Base-by-base conservation (phyloP, 208 protist genomes). In the Leishmania arabica region DNA sequence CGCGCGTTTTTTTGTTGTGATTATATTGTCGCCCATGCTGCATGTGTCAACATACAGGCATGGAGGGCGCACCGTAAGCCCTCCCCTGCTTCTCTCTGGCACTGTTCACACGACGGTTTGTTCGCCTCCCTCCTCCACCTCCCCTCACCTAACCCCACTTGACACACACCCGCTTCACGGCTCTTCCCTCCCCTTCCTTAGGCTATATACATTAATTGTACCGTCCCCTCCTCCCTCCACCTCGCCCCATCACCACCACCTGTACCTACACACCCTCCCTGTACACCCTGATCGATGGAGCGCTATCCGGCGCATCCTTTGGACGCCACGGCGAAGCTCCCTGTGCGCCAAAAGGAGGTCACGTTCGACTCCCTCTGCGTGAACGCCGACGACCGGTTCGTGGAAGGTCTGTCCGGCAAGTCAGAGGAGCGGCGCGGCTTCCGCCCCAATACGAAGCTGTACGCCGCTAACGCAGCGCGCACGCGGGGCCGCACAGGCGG, bases 271-370 rank as follows among this genome's bases (percentile, higher is more conserved):
- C 24, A 51, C 24, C 69, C 24, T 34, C 4, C 11, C 69, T 73
- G 27, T 7, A 1, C 24, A 54, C 24, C 1, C 24, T 2, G 62
- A 1, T 13, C 37, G 0, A 86, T 86, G 82, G 82, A 82, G 3
- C 82, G 78, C 51, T 64, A 56, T 45, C 19, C 65, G 31, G 71
- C 40, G 17, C 75, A 84, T 62, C 58, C 75, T 13, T 54, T 72
- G 4, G 79, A 88, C 31, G 54, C 81, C 65, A 31, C 82, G 21
- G 84, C 84, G 64, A 81, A 66, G 60, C 71, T 83, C 13, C 77
- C 84, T 37, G 79, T 93, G 72, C 88, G 89, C 45, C 90, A 89
- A n/a, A 88, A 88, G 37, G 90, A 93, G 74, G 84, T 93, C 71
- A 93, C 89, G 75, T 89, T 93, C 51, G 77, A 83, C 60, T 71